Evolutionary conservation across 2,329 filamentous ascomycete species (phyloP).

Genomic region (Microcera coccophila): DNA sequence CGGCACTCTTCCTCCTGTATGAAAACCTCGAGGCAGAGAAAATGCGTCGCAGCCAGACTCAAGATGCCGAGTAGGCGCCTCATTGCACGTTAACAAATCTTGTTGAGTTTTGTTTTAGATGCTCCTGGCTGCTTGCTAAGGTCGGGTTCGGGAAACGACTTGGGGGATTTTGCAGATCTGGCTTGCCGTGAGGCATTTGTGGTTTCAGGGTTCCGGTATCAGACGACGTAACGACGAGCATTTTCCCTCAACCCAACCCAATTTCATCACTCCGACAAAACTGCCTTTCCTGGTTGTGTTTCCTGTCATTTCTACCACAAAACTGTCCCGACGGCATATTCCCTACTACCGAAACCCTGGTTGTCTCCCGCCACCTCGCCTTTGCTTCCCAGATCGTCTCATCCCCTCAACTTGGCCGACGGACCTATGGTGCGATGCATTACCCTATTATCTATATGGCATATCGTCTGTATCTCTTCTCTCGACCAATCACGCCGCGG

Average conservation of each 20-base stretch:
- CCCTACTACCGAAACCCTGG: constrained; percentile 6
- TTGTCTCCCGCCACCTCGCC: constrained; percentile 2
- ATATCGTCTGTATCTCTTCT: constrained; percentile 20
- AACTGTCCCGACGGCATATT: constrained; percentile 10
- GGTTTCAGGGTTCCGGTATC: constrained; percentile 43
- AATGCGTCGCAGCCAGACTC: constrained; percentile 87
- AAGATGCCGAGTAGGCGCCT: constrained; percentile 49
- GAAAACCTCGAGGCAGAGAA: constrained; percentile 99
- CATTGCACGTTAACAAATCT: constrained; percentile 5
- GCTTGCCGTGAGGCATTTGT: constrained; percentile 59
- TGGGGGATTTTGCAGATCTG: constrained; percentile 54
- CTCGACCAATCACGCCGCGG: constrained; percentile 13
- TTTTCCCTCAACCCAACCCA: constrained; percentile 21
- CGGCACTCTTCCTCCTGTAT: constrained; percentile 91
- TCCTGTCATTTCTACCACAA: constrained; percentile 21
- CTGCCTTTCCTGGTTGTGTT: constrained; percentile 24
- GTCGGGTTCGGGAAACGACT: constrained; percentile 50
- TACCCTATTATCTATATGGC: constrained; percentile 14
- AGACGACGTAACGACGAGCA: constrained; percentile 43
- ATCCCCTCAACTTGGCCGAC: constrained; percentile 15
- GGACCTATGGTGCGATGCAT: constrained; percentile 20
- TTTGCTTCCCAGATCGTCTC: constrained; percentile 9
- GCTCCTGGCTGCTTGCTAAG: constrained; percentile 28
- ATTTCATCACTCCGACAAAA: constrained; percentile 20
- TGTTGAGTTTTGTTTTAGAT: constrained; percentile 28